phyloP scores from a whole-genome alignment of 805 yeast species.

The Saccharomycopsis javanensis region DNA sequence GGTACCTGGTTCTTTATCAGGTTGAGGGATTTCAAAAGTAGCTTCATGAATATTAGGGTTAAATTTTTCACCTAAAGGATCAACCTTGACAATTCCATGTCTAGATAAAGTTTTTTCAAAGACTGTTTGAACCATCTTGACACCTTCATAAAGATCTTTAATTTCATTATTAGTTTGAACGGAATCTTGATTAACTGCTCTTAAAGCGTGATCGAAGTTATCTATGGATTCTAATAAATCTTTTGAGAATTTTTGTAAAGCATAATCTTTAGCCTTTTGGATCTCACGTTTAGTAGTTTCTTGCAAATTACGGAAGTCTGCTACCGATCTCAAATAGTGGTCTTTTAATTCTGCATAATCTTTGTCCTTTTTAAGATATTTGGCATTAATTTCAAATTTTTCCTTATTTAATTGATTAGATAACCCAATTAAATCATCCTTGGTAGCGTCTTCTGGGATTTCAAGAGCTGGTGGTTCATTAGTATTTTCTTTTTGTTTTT shows the following conservation, averaged over 20 bases:
- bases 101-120: slow-evolving; percentile 73
- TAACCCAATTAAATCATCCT: neutral
- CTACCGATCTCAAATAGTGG: slow-evolving; percentile 70
- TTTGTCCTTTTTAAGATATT: slow-evolving; percentile 51
- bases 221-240: slow-evolving; percentile 85
- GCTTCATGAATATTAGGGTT: slow-evolving; percentile 94
- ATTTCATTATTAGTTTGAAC: slow-evolving; percentile 52
- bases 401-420: slow-evolving; percentile 27
- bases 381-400: slow-evolving; percentile 28
- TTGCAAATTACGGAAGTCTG: slow-evolving; percentile 89
- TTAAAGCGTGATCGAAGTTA: slow-evolving; percentile 79
- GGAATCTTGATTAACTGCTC: slow-evolving; percentile 57
- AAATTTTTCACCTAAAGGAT: slow-evolving; percentile 76
- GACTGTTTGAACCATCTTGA: slow-evolving; percentile 77
- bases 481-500: neutral
- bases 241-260: slow-evolving; percentile 83
- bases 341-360: slow-evolving; percentile 79
- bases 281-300: slow-evolving; percentile 81
- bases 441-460: neutral
- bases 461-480: neutral
- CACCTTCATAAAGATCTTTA: slow-evolving; percentile 74
- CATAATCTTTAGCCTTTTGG: slow-evolving; percentile 81
- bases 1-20: slow-evolving; percentile 85
- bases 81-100: slow-evolving; percentile 73
- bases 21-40: slow-evolving; percentile 76